phyloP scores from a whole-genome alignment of 176 grass and related monocot species.

The Zoysia pacifica region DNA sequence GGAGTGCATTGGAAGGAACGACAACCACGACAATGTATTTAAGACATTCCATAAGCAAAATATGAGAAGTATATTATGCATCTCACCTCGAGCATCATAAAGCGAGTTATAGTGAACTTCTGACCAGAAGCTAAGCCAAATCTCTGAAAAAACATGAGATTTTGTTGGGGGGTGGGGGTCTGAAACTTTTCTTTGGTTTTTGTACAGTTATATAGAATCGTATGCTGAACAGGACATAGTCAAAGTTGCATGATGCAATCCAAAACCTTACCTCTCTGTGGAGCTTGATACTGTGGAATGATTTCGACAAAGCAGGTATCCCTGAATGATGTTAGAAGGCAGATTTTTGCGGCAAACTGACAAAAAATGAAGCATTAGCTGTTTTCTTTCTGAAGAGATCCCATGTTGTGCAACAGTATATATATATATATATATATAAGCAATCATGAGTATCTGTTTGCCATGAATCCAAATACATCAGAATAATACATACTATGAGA shows the following conservation, averaged over 20 bases:
- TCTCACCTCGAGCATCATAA: constrained; percentile 82
- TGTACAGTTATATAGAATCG: neutral
- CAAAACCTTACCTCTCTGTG: constrained; percentile 77
- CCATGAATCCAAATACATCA: constrained; percentile 14
- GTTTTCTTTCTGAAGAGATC: constrained; percentile 10
- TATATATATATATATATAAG: neutral
- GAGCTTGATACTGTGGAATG: constrained; percentile 78
- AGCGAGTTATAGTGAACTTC: constrained; percentile 99
- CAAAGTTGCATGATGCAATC: neutral
- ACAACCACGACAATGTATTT: constrained; percentile 1
- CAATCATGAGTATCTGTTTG: neutral
- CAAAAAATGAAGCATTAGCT: constrained; percentile 45
- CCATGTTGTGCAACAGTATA: neutral
- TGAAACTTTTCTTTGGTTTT: constrained; percentile 26
- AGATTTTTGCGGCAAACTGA: constrained; percentile 97
- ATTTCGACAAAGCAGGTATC: constrained; percentile 98
- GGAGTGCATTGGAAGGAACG: neutral
- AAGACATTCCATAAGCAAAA: neutral
- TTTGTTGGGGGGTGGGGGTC: neutral
- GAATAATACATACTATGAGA: neutral
- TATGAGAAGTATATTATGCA: neutral
- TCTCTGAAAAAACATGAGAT: constrained; percentile 52
- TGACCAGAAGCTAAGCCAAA: constrained; percentile 98
- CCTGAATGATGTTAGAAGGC: constrained; percentile 98
- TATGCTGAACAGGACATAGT: neutral